phyloP scores from a whole-genome alignment of 2,329 filamentous ascomycete genomes.

The Neofusicoccum laricinum region DNA sequence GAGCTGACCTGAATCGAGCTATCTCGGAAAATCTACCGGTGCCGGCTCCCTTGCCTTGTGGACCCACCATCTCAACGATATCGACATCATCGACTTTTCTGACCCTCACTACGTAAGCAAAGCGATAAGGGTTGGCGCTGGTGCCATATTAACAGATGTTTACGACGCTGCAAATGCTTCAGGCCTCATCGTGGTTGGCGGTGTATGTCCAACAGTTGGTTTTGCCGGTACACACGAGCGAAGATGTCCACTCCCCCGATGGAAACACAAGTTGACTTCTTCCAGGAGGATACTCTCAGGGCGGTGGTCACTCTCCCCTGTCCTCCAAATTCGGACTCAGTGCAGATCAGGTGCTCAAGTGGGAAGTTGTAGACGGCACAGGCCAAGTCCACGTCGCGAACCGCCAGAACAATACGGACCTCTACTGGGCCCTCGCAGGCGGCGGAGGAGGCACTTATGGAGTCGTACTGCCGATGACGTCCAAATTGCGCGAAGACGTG shows the following conservation, averaged over 20 bases:
- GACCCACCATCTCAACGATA: conserved; percentile 35
- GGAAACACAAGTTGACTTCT: not conserved
- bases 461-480: conserved; percentile 30
- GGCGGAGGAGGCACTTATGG: conserved; percentile 33
- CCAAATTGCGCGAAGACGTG: conserved; percentile 25
- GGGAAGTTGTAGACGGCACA: conserved; percentile 30
- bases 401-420: conserved; percentile 27
- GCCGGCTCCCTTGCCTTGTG: conserved; percentile 34
- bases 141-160: conserved; percentile 30
- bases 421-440: conserved; percentile 35
- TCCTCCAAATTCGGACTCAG: conserved; percentile 23
- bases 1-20: not conserved
- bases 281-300: conserved; percentile 29
- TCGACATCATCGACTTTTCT: conserved; percentile 30
- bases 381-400: conserved; percentile 28
- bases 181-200: conserved; percentile 26
- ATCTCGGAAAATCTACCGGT: conserved; percentile 33
- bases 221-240: conserved; percentile 21
- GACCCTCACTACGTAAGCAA: conserved; percentile 25
- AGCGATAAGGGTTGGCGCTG: conserved; percentile 29
- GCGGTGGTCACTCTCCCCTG: conserved; percentile 27
- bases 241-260: not conserved
- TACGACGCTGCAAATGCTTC: conserved; percentile 23
- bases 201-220: conserved; percentile 32
- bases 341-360: conserved; percentile 31